Percentiles rank a stretch among this genome's conserved stretches.
These are phyloP conservation scores for Beverwykella pulmonaria DNA, from an alignment of 495 filamentous ascomycete species.

Conservation along the genomic window DNA sequence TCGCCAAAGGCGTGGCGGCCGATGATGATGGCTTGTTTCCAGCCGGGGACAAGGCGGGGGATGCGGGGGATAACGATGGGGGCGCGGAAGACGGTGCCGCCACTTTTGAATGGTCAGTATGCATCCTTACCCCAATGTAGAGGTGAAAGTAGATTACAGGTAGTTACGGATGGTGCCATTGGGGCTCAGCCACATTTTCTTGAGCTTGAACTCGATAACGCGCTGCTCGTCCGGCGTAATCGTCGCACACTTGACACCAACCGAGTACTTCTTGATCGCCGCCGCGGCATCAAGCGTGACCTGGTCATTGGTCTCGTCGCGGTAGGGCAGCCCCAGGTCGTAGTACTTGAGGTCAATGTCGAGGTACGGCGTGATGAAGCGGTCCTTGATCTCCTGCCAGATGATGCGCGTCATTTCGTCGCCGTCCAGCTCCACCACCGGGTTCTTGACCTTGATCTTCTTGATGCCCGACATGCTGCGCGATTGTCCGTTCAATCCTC, in stretches of 20 bases:
- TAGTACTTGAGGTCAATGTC: constrained; percentile 99
- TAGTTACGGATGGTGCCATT: constrained; percentile 98
- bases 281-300: constrained; percentile 93
- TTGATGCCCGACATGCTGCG: constrained; percentile 40
- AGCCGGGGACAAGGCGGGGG: constrained; percentile 89
- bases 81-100: constrained; percentile 97
- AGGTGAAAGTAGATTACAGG: constrained; percentile 63
- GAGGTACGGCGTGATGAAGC: constrained; percentile 92
- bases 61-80: constrained; percentile 94
- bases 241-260: constrained; percentile 98
- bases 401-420: constrained; percentile 99
- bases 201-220: constrained; percentile 96
- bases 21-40: constrained; percentile 98
- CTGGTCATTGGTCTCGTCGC: constrained; percentile 93
- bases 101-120: too few relatives aligned
- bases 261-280: constrained; percentile 97
- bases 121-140: too few relatives aligned
- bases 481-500: background rate
- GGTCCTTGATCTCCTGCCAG: constrained; percentile 98
- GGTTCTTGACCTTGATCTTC: constrained; percentile 98
- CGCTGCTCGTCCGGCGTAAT: constrained; percentile 97
- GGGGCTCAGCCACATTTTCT: constrained; percentile 99
- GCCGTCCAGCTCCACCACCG: constrained; percentile 90
- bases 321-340: constrained; percentile 91
- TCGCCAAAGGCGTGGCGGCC: constrained; percentile 98